Evolutionary conservation across 2,329 filamentous ascomycete genomes (phyloP).

Genomic region (Aspergillus neoniger): DNA sequence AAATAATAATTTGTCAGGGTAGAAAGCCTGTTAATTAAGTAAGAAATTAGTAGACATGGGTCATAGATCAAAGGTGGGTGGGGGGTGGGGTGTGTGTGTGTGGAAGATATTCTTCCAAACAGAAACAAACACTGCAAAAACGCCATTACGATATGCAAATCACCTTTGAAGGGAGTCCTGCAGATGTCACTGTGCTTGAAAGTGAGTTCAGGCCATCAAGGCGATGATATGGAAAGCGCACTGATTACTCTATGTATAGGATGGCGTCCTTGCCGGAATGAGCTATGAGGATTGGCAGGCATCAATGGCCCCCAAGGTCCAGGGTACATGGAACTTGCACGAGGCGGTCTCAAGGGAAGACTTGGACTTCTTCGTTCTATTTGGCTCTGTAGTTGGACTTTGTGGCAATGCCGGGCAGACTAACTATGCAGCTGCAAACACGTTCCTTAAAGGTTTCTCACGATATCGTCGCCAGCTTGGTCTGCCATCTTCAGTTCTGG

Average conservation of each 20-base stretch:
- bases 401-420: slow-evolving; percentile 33
- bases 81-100: too few species aligned
- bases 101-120: too few species aligned
- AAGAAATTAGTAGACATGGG: too few species aligned
- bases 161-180: slow-evolving; percentile 20
- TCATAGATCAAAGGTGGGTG: too few species aligned
- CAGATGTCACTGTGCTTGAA: slow-evolving; percentile 22
- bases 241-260: not conserved
- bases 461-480: slow-evolving; percentile 22
- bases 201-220: not conserved
- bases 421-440: slow-evolving; percentile 42
- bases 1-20: too few species aligned
- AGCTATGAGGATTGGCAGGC: slow-evolving; percentile 32
- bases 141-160: not conserved
- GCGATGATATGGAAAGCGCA: not conserved
- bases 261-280: slow-evolving; percentile 29
- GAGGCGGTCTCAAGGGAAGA: not conserved
- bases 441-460: slow-evolving; percentile 35
- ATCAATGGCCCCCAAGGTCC: slow-evolving; percentile 36
- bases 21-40: too few species aligned
- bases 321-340: slow-evolving; percentile 31
- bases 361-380: slow-evolving; percentile 48
- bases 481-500: slow-evolving; percentile 17
- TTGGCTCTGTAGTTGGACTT: slow-evolving; percentile 34
- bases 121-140: too few species aligned